These are phyloP conservation scores for Neonectria ditissima DNA, from an alignment of 2,329 filamentous ascomycete genomes.

Conservation along the genomic window DNA sequence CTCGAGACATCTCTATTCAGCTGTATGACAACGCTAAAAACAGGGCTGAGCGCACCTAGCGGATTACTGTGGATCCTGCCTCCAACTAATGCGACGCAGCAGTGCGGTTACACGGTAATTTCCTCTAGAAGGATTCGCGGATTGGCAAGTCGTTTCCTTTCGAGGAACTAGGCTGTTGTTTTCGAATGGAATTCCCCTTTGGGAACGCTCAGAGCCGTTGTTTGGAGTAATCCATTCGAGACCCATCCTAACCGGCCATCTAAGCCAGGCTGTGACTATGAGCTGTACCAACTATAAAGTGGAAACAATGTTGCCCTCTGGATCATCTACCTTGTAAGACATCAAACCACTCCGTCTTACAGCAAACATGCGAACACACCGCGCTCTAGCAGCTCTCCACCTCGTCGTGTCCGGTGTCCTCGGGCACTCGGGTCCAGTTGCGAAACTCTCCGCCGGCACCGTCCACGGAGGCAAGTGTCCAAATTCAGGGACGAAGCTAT, in stretches of 20 bases:
- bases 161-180: background rate
- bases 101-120: background rate
- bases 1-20: background rate
- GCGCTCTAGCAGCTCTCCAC: background rate
- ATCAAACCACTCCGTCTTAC: background rate
- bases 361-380: background rate
- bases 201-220: background rate
- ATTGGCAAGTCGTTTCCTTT: background rate
- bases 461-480: conserved; percentile 15
- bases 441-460: conserved; percentile 4
- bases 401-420: background rate
- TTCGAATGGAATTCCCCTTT: background rate
- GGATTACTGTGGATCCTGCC: background rate
- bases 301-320: background rate
- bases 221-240: background rate
- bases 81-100: background rate
- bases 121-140: background rate
- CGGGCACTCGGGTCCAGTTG: background rate
- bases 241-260: background rate
- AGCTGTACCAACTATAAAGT: background rate
- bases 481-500: conserved; percentile 11
- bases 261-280: background rate
- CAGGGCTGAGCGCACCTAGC: background rate
- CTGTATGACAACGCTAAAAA: background rate
- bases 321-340: background rate